These are phyloP conservation scores for Petunia hybrid DNA, from an alignment of 305 asterid species.

Conservation along the genomic window DNA sequence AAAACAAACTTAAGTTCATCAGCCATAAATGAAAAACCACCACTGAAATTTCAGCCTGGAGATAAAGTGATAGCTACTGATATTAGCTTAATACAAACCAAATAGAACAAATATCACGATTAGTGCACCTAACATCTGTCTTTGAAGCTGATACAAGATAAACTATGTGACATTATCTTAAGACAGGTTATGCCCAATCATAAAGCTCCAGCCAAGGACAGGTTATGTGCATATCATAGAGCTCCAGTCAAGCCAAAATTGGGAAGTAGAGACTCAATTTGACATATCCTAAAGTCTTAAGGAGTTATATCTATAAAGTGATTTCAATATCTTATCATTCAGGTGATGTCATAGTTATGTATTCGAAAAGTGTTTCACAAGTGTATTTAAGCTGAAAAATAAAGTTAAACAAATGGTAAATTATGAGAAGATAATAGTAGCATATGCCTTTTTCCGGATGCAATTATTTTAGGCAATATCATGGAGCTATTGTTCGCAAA, in stretches of 20 bases:
- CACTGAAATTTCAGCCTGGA: background rate
- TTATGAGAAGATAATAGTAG: background rate
- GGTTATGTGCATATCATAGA: background rate
- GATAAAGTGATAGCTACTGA: background rate
- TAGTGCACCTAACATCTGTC: background rate
- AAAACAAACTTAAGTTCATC: background rate
- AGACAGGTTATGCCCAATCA: background rate
- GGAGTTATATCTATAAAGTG: background rate
- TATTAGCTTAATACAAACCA: background rate
- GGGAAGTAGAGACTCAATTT: background rate
- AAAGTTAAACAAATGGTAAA: background rate
- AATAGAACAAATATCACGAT: background rate
- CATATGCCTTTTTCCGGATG: background rate
- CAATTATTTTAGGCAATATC: background rate
- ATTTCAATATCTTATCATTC: background rate
- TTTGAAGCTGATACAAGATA: background rate
- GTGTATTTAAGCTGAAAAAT: constrained; percentile 1
- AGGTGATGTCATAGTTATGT: background rate
- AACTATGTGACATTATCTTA: background rate
- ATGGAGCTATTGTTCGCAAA: constrained; percentile 10
- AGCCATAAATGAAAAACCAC: background rate
- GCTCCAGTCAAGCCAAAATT: background rate
- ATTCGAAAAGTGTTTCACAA: background rate
- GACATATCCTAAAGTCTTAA: background rate
- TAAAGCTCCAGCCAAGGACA: background rate